Percentiles rank a stretch among this genome's conserved stretches.
phyloP scores from a whole-genome alignment of 345 rosid species.

The Capsella bursapastoris region DNA sequence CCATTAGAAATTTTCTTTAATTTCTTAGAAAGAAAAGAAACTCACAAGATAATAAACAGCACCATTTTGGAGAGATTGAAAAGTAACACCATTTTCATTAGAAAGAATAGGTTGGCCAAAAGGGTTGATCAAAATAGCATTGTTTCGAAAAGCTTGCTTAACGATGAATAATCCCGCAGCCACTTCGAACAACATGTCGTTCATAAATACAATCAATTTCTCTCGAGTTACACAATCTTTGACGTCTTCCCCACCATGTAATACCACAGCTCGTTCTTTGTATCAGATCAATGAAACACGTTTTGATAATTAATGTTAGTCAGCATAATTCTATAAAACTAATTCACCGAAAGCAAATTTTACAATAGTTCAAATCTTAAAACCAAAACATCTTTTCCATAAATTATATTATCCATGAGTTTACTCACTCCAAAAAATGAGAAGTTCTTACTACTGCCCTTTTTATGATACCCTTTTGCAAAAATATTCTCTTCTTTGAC shows the following conservation, averaged over 20 bases:
- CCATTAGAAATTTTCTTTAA: too few species aligned
- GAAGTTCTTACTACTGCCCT: too few species aligned
- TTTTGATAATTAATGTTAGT: slow-evolving; percentile 12
- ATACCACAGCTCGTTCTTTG: not conserved
- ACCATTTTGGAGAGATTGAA: slow-evolving; percentile 80
- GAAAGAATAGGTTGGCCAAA: slow-evolving; percentile 78
- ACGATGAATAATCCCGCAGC: slow-evolving; percentile 68
- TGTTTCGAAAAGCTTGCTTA: slow-evolving; percentile 79
- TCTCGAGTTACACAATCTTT: slow-evolving; percentile 23
- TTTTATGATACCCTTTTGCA: too few species aligned
- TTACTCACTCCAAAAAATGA: too few species aligned
- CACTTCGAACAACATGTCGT: slow-evolving; percentile 79
- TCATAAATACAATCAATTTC: slow-evolving; percentile 72
- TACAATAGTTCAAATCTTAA: slow-evolving; percentile 26
- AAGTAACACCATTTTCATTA: slow-evolving; percentile 79
- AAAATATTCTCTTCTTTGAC: too few species aligned
- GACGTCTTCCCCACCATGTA: not conserved
- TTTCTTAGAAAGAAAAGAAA: too few species aligned
- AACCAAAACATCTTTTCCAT: slow-evolving; percentile 33
- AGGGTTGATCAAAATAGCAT: slow-evolving; percentile 68
- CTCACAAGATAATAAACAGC: slow-evolving; percentile 72
- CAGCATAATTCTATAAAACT: not conserved
- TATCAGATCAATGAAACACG: not conserved
- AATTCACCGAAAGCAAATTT: not conserved
- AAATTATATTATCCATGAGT: too few species aligned